phyloP scores from a whole-genome alignment of 1,284 basidiomycete genomes.

The Entoloma clypeatum region DNA sequence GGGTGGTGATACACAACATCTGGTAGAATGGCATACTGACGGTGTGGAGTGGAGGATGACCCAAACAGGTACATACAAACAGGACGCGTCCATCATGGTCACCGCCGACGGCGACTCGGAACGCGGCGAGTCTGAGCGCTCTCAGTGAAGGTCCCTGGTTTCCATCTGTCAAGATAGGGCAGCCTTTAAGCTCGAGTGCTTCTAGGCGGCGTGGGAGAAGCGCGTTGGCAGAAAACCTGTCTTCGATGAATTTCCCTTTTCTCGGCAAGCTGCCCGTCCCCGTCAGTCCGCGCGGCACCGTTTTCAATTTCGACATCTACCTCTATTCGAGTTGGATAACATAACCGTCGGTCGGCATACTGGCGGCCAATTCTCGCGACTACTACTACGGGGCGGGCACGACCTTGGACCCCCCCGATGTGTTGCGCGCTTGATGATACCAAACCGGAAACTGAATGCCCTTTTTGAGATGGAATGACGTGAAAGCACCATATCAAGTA shows the following conservation, averaged over 20 bases:
- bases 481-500: constrained; percentile 20
- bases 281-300: constrained; percentile 18
- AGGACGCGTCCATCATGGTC: no score
- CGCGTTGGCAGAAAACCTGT: constrained; percentile 10
- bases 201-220: constrained; percentile 19
- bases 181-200: no score
- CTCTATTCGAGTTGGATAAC: no score
- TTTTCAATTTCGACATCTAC: constrained; percentile 4
- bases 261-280: constrained; percentile 15
- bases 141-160: not conserved
- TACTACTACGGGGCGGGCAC: no score
- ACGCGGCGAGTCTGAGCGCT: not conserved
- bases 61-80: not conserved
- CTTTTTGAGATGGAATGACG: constrained; percentile 17
- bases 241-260: constrained; percentile 24
- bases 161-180: not conserved
- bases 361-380: not conserved
- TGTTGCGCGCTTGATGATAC: constrained; percentile 8
- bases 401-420: no score
- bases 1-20: constrained; percentile 73
- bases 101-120: not conserved
- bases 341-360: not conserved
- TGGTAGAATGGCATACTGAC: constrained; percentile 75
- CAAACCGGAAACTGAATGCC: constrained; percentile 12
- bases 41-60: not conserved